phyloP scores from a whole-genome alignment of 306 rosid genomes.

The Inga leiocalycina region DNA sequence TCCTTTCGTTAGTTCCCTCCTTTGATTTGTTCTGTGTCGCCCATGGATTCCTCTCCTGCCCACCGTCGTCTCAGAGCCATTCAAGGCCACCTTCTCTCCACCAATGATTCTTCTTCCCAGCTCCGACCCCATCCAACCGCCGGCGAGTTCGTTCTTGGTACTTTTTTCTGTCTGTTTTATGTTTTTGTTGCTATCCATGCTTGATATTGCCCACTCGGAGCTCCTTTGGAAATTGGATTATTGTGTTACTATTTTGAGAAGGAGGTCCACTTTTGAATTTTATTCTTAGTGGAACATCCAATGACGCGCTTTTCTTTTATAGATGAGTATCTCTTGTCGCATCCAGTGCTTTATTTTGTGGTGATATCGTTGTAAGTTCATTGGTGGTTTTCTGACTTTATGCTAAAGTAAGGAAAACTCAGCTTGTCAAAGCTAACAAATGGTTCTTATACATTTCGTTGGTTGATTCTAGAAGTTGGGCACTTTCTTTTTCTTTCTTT shows the following conservation, averaged over 20 bases:
- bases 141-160: constrained; percentile 78
- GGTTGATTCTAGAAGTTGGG: background rate
- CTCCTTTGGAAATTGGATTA: background rate
- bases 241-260: background rate
- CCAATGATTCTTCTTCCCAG: constrained; percentile 49
- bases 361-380: background rate
- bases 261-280: background rate
- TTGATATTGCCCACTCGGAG: constrained; percentile 13
- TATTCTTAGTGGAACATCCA: background rate
- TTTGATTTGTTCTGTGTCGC: background rate
- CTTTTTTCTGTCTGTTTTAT: background rate
- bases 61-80: constrained; percentile 79
- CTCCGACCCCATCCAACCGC: constrained; percentile 66
- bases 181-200: background rate
- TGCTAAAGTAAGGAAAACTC: background rate
- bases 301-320: background rate
- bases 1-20: background rate
- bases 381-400: background rate
- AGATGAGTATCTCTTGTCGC: background rate
- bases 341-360: background rate
- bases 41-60: constrained; percentile 70
- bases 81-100: constrained; percentile 54
- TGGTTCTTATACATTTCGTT: background rate
- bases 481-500: background rate
- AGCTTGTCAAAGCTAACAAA: background rate